Base-by-base conservation (phyloP, 108 stramenopile species). In the Skeletonema potamos region DNA sequence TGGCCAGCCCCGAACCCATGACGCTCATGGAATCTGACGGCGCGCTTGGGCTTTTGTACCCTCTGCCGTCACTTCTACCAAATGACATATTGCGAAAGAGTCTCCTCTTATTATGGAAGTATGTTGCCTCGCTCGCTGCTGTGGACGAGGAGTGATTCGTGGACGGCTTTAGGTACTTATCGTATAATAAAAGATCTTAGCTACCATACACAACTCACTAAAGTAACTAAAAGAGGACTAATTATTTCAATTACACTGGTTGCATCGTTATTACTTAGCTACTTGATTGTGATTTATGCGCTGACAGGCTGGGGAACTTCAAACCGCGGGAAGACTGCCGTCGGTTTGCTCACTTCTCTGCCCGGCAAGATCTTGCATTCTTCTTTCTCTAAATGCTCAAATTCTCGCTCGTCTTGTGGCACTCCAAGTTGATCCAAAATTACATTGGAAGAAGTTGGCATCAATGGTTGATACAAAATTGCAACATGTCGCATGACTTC, bases 381-480 rank as follows among this genome's bases (percentile, higher is more conserved):
- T 15, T 81, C 83, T 48, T 64, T 74, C 9, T 37, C 74, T 73
- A 94, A 69, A 70, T 94, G 89, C 9, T 73, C 76, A 67, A 94
- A 94, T 11, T 83, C 82, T 61, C 93, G 77, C 57, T 93, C 83
- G 17, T 89, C 83, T 39, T 79, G 63, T 7, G 94, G 90, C 4
- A 98, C 94, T 12, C 77, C 82, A 27, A 99, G 72, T 59, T 81
- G 85, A 82, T 97, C 94, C 68, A 99, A 76, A 33, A 98, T 91
- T 22, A 73, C 68, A 63, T 83, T 87, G 24, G 96, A 90, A 22
- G 94, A 86, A 7, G 62, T 61, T 22, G 99, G 97, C 59, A 98
- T 95, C 59, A 98, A 59, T 3, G 99, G 99, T 73, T 97, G 97
- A 66, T 97, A 94, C 44, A 92, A 64, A 39, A 98, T 92, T 48